Conservation (phyloP, 2,329 filamentous ascomycete genomes). For the Aspergillus persii region DNA sequence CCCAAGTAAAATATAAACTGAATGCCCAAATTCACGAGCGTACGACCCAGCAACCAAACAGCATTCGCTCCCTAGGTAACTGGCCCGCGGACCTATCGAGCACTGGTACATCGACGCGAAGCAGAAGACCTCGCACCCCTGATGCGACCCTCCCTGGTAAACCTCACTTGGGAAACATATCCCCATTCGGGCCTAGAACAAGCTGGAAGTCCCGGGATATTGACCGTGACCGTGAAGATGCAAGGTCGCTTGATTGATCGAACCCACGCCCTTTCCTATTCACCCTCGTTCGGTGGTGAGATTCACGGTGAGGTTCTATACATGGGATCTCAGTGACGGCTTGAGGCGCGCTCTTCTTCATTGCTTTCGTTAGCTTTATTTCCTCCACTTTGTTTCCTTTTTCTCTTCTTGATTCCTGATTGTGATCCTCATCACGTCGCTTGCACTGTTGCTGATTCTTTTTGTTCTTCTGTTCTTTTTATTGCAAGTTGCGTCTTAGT, state of each 20-base stretch:
- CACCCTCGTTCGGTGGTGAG: not conserved
- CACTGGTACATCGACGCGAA: not conserved
- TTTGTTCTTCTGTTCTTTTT: not conserved
- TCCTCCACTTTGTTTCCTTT: not conserved
- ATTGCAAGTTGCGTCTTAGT: not conserved
- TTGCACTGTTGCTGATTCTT: not conserved
- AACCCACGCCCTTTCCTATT: not conserved
- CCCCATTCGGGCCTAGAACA: not conserved
- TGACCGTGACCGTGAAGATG: no score
- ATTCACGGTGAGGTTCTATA: not conserved
- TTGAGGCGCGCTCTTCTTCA: not conserved
- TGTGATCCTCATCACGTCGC: not conserved
- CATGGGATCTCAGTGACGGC: not conserved
- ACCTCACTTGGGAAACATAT: not conserved
- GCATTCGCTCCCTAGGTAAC: not conserved
- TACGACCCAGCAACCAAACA: not conserved
- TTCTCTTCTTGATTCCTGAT: not conserved
- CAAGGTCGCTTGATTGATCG: not conserved
- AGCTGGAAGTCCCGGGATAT: not conserved
- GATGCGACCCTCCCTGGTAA: not conserved
- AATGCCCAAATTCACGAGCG: not conserved
- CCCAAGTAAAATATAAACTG: not conserved
- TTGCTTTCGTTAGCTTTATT: not conserved
- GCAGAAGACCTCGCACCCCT: not conserved
- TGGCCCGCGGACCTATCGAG: not conserved